These are phyloP conservation scores for Blastomyces silverae DNA, from an alignment of 2,329 filamentous ascomycete genomes.

Conservation along the genomic window DNA sequence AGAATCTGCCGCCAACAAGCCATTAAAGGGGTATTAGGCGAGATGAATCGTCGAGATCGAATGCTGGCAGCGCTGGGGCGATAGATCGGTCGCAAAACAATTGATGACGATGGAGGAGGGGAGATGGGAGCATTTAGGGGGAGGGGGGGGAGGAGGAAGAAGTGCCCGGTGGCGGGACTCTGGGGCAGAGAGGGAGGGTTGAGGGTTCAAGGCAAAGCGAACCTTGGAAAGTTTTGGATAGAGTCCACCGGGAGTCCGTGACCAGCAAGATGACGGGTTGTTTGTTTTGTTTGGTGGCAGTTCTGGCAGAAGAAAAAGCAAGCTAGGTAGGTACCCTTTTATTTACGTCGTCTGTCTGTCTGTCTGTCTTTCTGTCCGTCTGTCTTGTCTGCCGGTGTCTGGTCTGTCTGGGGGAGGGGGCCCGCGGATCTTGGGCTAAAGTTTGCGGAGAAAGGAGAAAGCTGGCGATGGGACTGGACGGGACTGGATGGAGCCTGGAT, in stretches of 20 bases:
- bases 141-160: background rate
- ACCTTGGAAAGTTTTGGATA: conserved; percentile 10
- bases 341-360: too few relatives aligned
- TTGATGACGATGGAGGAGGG: conserved; percentile 7
- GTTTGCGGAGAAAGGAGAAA: conserved; percentile 11
- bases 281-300: too few relatives aligned
- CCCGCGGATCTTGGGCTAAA: background rate
- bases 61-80: background rate
- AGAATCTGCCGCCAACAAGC: conserved; percentile 8
- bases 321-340: too few relatives aligned
- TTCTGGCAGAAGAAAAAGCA: background rate
- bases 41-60: conserved; percentile 12
- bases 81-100: conserved; percentile 7
- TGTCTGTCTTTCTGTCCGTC: too few relatives aligned
- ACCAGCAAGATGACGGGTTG: too few relatives aligned
- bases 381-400: too few relatives aligned
- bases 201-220: background rate
- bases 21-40: conserved; percentile 6
- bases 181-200: background rate
- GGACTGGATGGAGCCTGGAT: background rate
- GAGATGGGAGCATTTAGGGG: conserved; percentile 1
- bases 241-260: background rate
- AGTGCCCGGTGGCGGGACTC: background rate
- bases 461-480: background rate
- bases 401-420: background rate